A percentile compares a stretch with the other conserved stretches of the same genome.
phyloP scores from a whole-genome alignment of 2,329 filamentous ascomycete genomes.

The Pseudogymnoascus sp. region DNA sequence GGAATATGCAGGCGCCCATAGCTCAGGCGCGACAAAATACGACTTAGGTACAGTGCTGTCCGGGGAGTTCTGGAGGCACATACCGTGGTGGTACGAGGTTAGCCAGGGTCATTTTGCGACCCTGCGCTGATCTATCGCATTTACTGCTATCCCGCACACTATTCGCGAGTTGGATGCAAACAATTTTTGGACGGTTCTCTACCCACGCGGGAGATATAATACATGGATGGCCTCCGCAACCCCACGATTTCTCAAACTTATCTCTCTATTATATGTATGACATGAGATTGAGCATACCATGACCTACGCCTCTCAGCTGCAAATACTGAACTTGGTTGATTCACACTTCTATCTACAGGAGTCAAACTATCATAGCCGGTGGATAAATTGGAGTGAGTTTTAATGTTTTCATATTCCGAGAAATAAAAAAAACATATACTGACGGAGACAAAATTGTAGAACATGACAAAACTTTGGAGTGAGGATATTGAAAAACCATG shows the following conservation, averaged over 20 bases:
- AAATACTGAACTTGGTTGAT: neutral
- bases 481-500: constrained; percentile 19
- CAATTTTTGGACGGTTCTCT: neutral
- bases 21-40: neutral
- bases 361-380: neutral
- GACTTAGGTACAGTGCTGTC: neutral
- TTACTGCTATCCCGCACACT: neutral
- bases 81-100: neutral
- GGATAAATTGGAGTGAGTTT: neutral
- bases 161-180: neutral
- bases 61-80: neutral
- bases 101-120: neutral
- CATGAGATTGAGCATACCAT: neutral
- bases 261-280: neutral
- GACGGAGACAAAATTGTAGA: neutral
- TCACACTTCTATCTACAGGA: neutral
- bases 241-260: constrained; percentile 4
- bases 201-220: neutral
- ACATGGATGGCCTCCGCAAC: constrained; percentile 9
- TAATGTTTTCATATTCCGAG: neutral
- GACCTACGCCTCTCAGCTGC: neutral
- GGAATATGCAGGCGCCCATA: neutral
- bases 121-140: neutral
- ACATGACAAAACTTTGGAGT: constrained; percentile 4
- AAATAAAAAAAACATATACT: neutral